Evolutionary conservation across 208 protist genomes (phyloP), one percentile per base, ranked within the genome.

Genomic region (Wallacemonas sp.): DNA sequence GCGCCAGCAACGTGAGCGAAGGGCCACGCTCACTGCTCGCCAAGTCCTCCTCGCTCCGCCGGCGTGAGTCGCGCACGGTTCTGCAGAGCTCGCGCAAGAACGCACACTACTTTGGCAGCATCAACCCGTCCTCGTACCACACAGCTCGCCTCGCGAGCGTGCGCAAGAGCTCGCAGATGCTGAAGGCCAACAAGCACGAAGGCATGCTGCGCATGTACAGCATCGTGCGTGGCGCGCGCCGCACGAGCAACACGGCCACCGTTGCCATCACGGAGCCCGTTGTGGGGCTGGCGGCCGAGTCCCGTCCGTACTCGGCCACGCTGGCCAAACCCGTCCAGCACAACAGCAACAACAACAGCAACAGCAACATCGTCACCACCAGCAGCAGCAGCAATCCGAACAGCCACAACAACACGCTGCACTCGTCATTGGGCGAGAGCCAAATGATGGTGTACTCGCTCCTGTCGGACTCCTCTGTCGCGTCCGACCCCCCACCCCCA

Each of bases 171-270:
- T 55, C 48, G 18, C 48, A 55, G 11, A 25, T 22, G 42, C 8
- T 48, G 42, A 48, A 48, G 18, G 48, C 11, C 48, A 22, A 22
- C 48, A 26, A 2, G 14, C 23, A 26, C 5, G 23, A 33, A 11
- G 26, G 25, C 18, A 55, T 55, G 48, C 48, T 55, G 48, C 48
- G 48, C 26, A 33, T 55, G 48, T 55, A 55, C 48, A 55, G 48
- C 48, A 4, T 55, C 26, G 48, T 55, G 48, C 48, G 48, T 22
- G 26, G 48, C 25, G 48, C 10, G 11, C 48, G 48, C 3, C 48
- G 48, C 48, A 55, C 48, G 18, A 26, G 29, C 26, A 55, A 55
- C 48, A 32, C 48, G 0, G 25, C 48, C 5, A 55, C 48, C 3
- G 48, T 55, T 11, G 48, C 48, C 26, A 55, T 55, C 48, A 33